Percentiles rank a stretch among this genome's conserved stretches.
Evolutionary conservation across 1,139 yeast species (phyloP).

Genomic region (Kodamaea derodonti): DNA sequence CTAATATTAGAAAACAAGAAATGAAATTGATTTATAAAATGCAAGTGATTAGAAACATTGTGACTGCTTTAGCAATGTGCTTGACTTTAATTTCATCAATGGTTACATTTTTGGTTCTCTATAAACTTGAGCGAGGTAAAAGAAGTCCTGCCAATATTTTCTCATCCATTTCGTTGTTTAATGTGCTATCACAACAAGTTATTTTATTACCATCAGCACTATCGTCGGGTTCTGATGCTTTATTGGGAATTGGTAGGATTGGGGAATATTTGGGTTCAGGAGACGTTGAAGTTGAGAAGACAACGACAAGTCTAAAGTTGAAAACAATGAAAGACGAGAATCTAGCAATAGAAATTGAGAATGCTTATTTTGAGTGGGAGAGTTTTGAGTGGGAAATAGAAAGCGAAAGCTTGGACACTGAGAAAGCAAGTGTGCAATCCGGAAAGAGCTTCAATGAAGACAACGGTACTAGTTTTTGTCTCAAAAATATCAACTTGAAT

Average conservation of each 20-base stretch:
- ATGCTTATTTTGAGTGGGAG: slow-evolving; percentile 66
- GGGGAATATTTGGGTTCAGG: slow-evolving; percentile 40
- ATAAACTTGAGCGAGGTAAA: slow-evolving; percentile 39
- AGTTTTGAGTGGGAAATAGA: slow-evolving; percentile 22
- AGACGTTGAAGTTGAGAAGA: slow-evolving; percentile 23
- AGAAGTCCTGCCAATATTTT: slow-evolving; percentile 68
- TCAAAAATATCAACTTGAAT: slow-evolving; percentile 35
- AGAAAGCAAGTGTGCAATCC: slow-evolving; percentile 4
- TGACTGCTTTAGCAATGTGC: slow-evolving; percentile 55
- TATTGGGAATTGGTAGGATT: slow-evolving; percentile 57
- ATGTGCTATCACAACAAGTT: slow-evolving; percentile 47
- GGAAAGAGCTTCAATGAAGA: slow-evolving; percentile 12
- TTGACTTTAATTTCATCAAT: slow-evolving; percentile 67
- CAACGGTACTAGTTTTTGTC: slow-evolving; percentile 14
- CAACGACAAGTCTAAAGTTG: slow-evolving; percentile 14
- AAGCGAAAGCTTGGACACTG: too few relatives aligned
- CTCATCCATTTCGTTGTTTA: slow-evolving; percentile 74
- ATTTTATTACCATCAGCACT: slow-evolving; percentile 70
- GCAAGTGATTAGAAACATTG: slow-evolving; percentile 54
- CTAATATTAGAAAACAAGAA: slow-evolving; percentile 46
- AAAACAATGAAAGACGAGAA: slow-evolving; percentile 13
- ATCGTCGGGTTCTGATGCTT: slow-evolving; percentile 65
- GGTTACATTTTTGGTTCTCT: slow-evolving; percentile 68
- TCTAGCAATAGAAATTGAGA: slow-evolving; percentile 11
- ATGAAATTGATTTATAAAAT: slow-evolving; percentile 45